These are phyloP conservation scores for Fusarium globosum DNA, from an alignment of 2,329 filamentous ascomycete species.

Conservation along the genomic window DNA sequence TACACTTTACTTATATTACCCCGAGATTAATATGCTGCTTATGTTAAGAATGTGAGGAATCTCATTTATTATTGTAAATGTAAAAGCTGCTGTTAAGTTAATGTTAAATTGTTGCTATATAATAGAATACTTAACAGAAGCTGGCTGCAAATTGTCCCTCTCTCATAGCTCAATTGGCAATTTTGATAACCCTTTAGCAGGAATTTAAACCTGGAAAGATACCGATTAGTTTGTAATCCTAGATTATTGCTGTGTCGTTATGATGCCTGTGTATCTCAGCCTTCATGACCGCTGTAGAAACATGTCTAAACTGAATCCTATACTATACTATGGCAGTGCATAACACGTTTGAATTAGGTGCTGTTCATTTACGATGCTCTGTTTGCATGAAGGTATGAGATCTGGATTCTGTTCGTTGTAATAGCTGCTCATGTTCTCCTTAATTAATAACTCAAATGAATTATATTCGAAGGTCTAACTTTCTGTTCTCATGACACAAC, in stretches of 20 bases:
- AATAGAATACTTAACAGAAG: not conserved
- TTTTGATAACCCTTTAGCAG: not conserved
- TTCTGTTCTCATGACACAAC: not conserved
- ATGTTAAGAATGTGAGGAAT: no score
- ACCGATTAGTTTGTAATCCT: accelerated
- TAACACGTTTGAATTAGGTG: not conserved
- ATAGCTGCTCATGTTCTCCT: not conserved
- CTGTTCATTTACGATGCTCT: not conserved
- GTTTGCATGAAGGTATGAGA: accelerated
- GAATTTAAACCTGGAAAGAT: not conserved
- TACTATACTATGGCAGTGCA: accelerated
- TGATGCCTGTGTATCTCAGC: not conserved
- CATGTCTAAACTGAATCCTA: not conserved
- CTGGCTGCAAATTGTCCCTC: not conserved
- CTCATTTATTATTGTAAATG: no score
- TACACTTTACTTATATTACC: no score
- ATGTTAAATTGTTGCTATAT: not conserved
- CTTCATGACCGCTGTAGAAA: not conserved
- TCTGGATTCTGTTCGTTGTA: not conserved
- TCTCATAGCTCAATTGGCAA: not conserved
- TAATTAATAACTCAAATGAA: not conserved
- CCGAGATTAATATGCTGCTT: no score
- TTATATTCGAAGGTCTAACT: not conserved
- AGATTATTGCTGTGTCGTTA: not conserved
- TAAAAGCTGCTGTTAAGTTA: no score